Percentiles rank a stretch among this genome's conserved stretches.
Evolutionary conservation across 129 eudicot species (phyloP).

Genomic region (Helichrysum umbraculigerum): DNA sequence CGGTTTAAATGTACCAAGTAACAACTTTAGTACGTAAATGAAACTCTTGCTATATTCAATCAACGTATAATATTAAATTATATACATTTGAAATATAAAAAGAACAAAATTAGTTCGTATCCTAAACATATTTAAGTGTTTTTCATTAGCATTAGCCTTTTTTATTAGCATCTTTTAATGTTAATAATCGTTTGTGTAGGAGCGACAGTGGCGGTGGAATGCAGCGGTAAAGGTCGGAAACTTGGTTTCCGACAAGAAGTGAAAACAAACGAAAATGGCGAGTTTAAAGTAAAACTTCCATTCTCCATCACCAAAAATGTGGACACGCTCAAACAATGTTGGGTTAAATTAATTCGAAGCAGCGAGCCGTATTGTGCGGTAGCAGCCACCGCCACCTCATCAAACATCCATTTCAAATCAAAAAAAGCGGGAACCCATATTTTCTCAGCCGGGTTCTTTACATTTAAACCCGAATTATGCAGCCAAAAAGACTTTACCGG

Average conservation of each 20-base stretch:
- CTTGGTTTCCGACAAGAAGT: constrained; percentile 49
- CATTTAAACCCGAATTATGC: constrained; percentile 72
- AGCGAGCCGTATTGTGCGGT: constrained; percentile 65
- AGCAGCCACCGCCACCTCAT: constrained; percentile 67
- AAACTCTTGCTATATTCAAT: neutral
- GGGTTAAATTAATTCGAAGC: constrained; percentile 61
- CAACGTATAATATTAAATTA: neutral
- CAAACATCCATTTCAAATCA: constrained; percentile 56
- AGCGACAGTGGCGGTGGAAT: constrained; percentile 78
- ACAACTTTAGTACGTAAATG: neutral
- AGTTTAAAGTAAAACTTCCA: constrained; percentile 66
- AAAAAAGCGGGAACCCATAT: constrained; percentile 52
- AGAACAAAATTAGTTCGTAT: too few species aligned
- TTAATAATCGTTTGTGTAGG: constrained; percentile 41
- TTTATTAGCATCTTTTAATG: neutral
- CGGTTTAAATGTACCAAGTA: neutral
- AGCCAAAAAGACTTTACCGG: constrained; percentile 47
- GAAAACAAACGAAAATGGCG: constrained; percentile 65
- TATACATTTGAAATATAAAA: too few species aligned
- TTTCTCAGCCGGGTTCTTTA: constrained; percentile 86
- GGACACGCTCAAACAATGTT: constrained; percentile 53
- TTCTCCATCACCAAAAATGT: constrained; percentile 49
- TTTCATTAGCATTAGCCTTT: neutral
- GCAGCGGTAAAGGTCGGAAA: constrained; percentile 31
- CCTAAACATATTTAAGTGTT: neutral